Base-by-base conservation (phyloP, 108 stramenopile genomes). In the Aurantiochytrium sp. region DNA sequence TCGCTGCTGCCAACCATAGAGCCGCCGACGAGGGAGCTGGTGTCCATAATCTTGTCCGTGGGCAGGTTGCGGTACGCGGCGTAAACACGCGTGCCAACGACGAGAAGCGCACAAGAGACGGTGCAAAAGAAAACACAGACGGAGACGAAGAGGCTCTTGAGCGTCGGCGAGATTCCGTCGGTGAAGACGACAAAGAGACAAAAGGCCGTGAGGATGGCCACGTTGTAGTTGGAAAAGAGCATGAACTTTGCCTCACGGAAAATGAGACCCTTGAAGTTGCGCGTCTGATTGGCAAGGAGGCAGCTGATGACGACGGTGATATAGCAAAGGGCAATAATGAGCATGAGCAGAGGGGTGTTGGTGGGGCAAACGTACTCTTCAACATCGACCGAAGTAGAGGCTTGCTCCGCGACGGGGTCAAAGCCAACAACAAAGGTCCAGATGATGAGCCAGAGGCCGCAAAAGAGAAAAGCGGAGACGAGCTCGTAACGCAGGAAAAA, bases 201-300 rank as follows among this genome's bases (percentile, higher is more conserved):
- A 53, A 83, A 83, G n/a, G 76, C 51, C n/a, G 51, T 53, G 51
- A 83, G 51, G 25, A 83, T 83, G 76, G 76, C 76, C 8, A 53
- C 76, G 76, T 83, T 83, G 51, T 83, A 83, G 76, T 83, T 83
- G 18, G 49, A 53, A 35, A 83, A 83, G 28, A 83, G 51, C 76
- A 83, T 83, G 28, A 83, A 83, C 76, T 35, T 83, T 83, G 76
- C 76, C 76, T 83, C 76, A 4, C 76, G 49, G 51, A 83, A 83
- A 4, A 83, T 83, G 28, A 83, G 49, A 16, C 76, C 76, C 49
- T 47, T 53, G 51, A 28, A 83, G 5, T 28, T 6, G 45, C 51
- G 45, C 49, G 76, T 83, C 76, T 83, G 76, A 4, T 83, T 47
- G 76, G 76, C 76, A 6, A 53, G 45, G 49, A 83, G 1, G 51